phyloP scores from a whole-genome alignment of 257 asterid species.

The Fraxinus quadrangulata region DNA sequence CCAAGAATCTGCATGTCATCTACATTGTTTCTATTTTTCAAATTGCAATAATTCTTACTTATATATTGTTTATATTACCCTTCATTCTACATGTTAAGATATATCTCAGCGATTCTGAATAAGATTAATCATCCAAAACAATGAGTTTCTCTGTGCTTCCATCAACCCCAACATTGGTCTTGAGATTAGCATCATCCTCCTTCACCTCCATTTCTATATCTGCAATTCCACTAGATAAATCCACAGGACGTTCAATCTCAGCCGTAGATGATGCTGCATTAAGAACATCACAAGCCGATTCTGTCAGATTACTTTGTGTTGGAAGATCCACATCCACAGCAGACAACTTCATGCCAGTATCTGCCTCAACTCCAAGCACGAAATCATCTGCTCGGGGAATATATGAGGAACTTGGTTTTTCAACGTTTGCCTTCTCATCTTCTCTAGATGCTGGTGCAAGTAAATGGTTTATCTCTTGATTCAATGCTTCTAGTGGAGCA shows the following conservation, averaged over 20 bases:
- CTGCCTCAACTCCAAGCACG: conserved; percentile 28
- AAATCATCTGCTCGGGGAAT: conserved; percentile 17
- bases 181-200: neutral
- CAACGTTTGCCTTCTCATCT: conserved; percentile 30
- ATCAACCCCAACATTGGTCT: neutral
- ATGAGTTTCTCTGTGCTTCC: neutral
- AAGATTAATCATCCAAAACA: conserved; percentile 14
- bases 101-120: neutral
- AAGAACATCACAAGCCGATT: conserved; percentile 1
- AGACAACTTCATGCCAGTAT: conserved; percentile 7
- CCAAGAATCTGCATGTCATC: neutral
- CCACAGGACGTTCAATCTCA: neutral
- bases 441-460: conserved; percentile 41
- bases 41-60: neutral
- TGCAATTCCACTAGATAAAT: conserved; percentile 17
- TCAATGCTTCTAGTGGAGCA: conserved; percentile 43
- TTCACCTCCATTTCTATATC: conserved; percentile 27
- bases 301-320: conserved; percentile 7
- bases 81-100: neutral
- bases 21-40: neutral
- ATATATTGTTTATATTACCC: neutral
- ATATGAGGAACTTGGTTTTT: conserved; percentile 23
- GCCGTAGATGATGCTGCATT: conserved; percentile 1
- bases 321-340: conserved; percentile 30
- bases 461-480: conserved; percentile 48